A percentile compares a stretch with the other conserved stretches of the same genome.
Evolutionary conservation across 2,329 filamentous ascomycete species (phyloP).

Genomic region (Colletotrichum sp.): DNA sequence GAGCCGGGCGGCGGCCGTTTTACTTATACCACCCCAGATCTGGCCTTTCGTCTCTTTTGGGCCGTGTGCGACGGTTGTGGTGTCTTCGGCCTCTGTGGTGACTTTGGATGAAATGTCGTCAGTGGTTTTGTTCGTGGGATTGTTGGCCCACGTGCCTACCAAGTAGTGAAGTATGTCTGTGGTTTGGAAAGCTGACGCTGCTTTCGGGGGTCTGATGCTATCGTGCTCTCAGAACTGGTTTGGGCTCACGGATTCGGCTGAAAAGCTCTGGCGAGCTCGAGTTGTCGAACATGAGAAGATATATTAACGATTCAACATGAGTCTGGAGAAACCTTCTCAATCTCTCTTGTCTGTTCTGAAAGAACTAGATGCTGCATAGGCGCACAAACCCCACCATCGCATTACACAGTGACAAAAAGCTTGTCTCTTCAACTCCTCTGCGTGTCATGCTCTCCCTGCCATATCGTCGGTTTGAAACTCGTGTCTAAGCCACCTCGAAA

Average conservation of each 20-base stretch:
- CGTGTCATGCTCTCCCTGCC: not conserved
- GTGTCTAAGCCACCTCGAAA: not conserved
- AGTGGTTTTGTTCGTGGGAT: not conserved
- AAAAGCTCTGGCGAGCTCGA: fast-evolving
- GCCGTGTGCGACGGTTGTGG: not conserved
- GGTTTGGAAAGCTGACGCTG: fast-evolving
- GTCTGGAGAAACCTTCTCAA: fast-evolving
- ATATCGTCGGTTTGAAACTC: not conserved
- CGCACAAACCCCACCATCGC: not conserved
- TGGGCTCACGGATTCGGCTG: fast-evolving
- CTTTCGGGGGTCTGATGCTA: not conserved
- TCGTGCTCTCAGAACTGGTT: not conserved
- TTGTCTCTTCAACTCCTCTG: not conserved
- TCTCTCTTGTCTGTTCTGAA: not conserved
- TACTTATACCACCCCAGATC: not conserved
- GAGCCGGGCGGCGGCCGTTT: not conserved
- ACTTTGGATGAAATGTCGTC: not conserved
- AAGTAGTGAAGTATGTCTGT: not conserved
- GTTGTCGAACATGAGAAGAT: not conserved
- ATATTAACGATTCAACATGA: fast-evolving
- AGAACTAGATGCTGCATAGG: not conserved
- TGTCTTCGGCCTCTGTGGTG: not conserved
- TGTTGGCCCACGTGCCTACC: not conserved
- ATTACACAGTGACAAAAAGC: not conserved
- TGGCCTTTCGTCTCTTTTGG: not conserved